A percentile compares a stretch with the other conserved stretches of the same genome.
Evolutionary conservation across 352 stramenopile species (phyloP).

Genomic region (Phytophthora lateralis): DNA sequence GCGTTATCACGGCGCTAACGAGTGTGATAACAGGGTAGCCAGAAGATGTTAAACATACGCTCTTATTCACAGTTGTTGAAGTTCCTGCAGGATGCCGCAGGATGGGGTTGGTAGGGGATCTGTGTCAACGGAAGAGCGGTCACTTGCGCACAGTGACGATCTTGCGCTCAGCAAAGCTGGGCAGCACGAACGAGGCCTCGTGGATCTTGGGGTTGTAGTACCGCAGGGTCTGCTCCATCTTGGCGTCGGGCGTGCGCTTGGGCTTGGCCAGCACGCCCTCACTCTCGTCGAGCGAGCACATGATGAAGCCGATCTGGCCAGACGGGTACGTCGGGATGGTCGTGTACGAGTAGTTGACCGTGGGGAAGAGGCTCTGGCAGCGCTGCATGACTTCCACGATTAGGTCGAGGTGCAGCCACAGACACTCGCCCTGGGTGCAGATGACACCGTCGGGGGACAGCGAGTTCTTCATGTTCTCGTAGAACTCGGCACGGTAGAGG

Average conservation of each 20-base stretch:
- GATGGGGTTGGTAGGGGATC: slow-evolving; percentile 16
- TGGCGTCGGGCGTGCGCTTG: slow-evolving; percentile 62
- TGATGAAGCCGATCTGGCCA: slow-evolving; percentile 98
- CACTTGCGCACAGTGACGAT: slow-evolving; percentile 82
- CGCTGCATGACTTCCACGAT: slow-evolving; percentile 95
- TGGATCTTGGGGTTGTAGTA: slow-evolving; percentile 97
- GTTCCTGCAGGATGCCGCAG: slow-evolving; percentile 8
- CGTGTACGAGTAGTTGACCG: slow-evolving; percentile 98
- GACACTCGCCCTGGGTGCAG: slow-evolving; percentile 96
- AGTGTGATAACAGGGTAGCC: slow-evolving; percentile 25
- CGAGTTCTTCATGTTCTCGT: slow-evolving; percentile 93
- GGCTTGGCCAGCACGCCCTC: slow-evolving; percentile 61
- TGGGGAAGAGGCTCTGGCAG: slow-evolving; percentile 92
- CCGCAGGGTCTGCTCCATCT: slow-evolving; percentile 77
- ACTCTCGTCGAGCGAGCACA: slow-evolving; percentile 85
- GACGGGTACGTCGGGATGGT: slow-evolving; percentile 99
- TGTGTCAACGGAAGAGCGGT: slow-evolving; percentile 26
- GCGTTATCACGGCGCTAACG: slow-evolving; percentile 11
- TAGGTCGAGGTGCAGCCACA: slow-evolving; percentile 98
- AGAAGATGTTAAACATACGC: slow-evolving; percentile 25
- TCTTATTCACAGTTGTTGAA: slow-evolving; percentile 34
- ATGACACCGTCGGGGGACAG: slow-evolving; percentile 88
- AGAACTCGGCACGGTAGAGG: slow-evolving; percentile 96
- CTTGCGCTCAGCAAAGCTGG: slow-evolving; percentile 92
- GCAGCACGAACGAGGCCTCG: slow-evolving; percentile 96